Conservation (phyloP, 208 protist species). For the Leishmania aethiopica region DNA sequence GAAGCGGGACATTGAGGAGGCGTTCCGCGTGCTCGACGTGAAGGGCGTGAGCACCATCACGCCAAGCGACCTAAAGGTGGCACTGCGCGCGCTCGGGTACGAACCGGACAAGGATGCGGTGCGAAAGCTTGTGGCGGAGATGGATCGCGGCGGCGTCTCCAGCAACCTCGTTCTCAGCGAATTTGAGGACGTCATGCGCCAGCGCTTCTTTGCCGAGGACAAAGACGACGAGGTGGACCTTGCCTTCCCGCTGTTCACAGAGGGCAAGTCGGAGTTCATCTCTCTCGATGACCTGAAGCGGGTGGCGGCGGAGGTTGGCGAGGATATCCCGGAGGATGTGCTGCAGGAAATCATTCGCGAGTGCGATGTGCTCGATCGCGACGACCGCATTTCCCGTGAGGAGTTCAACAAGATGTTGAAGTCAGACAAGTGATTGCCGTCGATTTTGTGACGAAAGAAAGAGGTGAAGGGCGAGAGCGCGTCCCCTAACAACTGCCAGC, state of each 20-base stretch:
- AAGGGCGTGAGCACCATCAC: constrained; percentile 94
- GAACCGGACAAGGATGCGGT: constrained; percentile 95
- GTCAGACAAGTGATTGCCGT: constrained; percentile 26
- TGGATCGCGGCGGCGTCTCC: constrained; percentile 91
- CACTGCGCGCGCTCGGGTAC: constrained; percentile 94
- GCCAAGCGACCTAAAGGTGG: constrained; percentile 94
- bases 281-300: constrained; percentile 96
- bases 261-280: constrained; percentile 94
- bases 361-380: constrained; percentile 93
- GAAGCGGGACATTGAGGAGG: constrained; percentile 93
- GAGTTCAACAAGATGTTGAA: constrained; percentile 96
- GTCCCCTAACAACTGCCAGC: not conserved
- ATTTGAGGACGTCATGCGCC: constrained; percentile 92
- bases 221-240: constrained; percentile 91
- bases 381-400: constrained; percentile 93
- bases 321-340: constrained; percentile 96
- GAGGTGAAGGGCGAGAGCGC: not conserved
- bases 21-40: constrained; percentile 96
- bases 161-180: constrained; percentile 91
- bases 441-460: constrained; percentile 10
- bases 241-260: constrained; percentile 95
- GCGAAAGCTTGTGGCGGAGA: constrained; percentile 90
- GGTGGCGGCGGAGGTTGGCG: constrained; percentile 94
- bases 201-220: constrained; percentile 90
- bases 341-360: constrained; percentile 96